Base-by-base conservation (phyloP, 805 yeast species). In the Saitoella complicata region DNA sequence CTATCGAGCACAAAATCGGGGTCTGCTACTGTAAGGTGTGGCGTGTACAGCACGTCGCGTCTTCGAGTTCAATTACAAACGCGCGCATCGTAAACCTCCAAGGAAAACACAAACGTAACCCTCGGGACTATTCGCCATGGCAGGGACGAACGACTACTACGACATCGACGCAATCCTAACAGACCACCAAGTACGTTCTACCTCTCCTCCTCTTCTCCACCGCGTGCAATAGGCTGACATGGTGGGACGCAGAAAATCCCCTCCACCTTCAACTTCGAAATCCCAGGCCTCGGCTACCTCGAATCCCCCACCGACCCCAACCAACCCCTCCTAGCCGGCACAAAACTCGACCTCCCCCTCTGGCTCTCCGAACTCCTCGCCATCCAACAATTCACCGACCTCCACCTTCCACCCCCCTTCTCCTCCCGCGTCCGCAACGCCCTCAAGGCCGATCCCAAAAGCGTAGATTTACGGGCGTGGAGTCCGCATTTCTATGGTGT, bases 291-390 rank as follows among this genome's bases (percentile, higher is more conserved):
- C n/a, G 96, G 95, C 2, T 84, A 79, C 55, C 65, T 88, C 5
- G 87, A 80, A 55, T 40, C 42, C 31, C 44, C 11, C 30, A 10
- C 41, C 7, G 7, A 21, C n/a, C 11, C 41, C 21, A 9, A 9
- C 31, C 8, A 5, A 7, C 11, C 35, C 10, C 7, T 41, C 9
- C 38, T 10, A 8, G 31, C 11, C 29, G 77, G 75, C 33, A 68
- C 86, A 2, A 76, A 76, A 54, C 55, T 85, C 3, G 87, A 82
- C 46, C 66, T 88, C 29, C 97, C 97, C 0, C 60, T 86, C 31
- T 88, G 97, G 97, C 62, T 88, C 37, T 93, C 95, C 0, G 78
- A 78, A 47, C 72, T 80, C 1, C 63, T 87, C 32, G 94, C 94
- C 0, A 65, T 72, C 12, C 60, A 63, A 53, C 61, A 51, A 55